Percentiles rank a stretch among this genome's conserved stretches.
phyloP scores from a whole-genome alignment of 1,284 basidiomycete species.

The Crepidotus sp. region DNA sequence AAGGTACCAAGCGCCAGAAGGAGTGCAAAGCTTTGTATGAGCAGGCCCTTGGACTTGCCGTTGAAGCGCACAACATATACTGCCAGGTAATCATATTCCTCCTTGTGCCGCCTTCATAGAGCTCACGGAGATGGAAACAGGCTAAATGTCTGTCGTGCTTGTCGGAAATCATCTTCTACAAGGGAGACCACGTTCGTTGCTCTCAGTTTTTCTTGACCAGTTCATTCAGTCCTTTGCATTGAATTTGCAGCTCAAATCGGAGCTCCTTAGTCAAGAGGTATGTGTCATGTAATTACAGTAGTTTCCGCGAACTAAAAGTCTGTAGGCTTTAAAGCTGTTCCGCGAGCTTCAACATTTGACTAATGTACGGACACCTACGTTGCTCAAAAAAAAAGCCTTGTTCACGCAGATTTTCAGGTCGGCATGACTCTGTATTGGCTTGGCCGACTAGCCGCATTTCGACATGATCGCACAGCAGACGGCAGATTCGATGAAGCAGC shows the following conservation, averaged over 20 bases:
- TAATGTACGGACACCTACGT: not conserved
- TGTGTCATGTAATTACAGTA: not conserved
- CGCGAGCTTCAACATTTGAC: conserved; percentile 15
- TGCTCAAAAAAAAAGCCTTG: no score
- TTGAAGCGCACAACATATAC: conserved; percentile 12
- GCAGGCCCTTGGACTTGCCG: conserved; percentile 13
- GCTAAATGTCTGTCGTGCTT: conserved; percentile 16
- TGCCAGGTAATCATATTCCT: conserved; percentile 7
- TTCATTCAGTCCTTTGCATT: no score
- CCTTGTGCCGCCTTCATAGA: no score
- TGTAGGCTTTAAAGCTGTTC: conserved; percentile 17
- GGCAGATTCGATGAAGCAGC: conserved; percentile 16
- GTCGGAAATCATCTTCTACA: conserved; percentile 16
- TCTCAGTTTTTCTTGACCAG: no score
- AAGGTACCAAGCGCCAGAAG: conserved; percentile 13
- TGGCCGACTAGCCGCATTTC: conserved; percentile 10
- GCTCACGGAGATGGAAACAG: not conserved
- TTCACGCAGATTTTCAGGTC: not conserved
- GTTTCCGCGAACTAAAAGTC: not conserved
- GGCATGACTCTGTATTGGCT: conserved; percentile 14
- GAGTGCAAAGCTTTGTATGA: conserved; percentile 14
- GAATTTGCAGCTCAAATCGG: not conserved
- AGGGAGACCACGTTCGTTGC: not conserved
- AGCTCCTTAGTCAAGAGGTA: conserved; percentile 13
- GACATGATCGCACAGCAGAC: conserved; percentile 10